phyloP scores from a whole-genome alignment of 179 eudicot genomes.

The Nepenthes alata region DNA sequence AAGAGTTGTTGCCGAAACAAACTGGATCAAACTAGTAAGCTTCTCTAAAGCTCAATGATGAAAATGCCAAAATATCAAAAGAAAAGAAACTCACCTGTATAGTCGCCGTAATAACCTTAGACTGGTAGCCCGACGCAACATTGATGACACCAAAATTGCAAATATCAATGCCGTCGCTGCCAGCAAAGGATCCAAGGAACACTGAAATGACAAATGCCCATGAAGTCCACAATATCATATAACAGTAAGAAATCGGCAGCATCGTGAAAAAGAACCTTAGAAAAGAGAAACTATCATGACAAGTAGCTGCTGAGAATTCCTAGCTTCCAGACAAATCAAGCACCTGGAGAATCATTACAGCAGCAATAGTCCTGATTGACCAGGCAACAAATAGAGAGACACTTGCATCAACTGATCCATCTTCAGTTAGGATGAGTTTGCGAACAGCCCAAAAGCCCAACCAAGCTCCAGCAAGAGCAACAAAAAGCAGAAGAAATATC shows the following conservation, averaged over 20 bases:
- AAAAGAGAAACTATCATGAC: too few relatives aligned
- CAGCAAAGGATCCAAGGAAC: slow-evolving; percentile 72
- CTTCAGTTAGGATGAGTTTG: slow-evolving; percentile 64
- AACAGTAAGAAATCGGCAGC: background rate
- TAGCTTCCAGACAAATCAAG: background rate
- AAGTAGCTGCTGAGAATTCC: too few relatives aligned
- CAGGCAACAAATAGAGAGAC: slow-evolving; percentile 67
- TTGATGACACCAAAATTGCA: slow-evolving; percentile 38
- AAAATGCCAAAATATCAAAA: background rate
- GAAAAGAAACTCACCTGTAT: slow-evolving; percentile 33
- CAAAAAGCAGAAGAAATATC: slow-evolving; percentile 41
- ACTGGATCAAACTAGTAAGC: too few relatives aligned
- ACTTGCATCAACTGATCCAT: slow-evolving; percentile 56
- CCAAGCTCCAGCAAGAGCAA: slow-evolving; percentile 82
- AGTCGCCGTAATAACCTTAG: slow-evolving; percentile 30
- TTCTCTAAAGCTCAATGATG: background rate
- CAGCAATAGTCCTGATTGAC: slow-evolving; percentile 70
- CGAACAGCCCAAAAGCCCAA: slow-evolving; percentile 94
- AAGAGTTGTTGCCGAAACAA: too few relatives aligned
- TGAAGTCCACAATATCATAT: background rate
- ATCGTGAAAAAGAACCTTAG: too few relatives aligned
- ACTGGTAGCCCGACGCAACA: slow-evolving; percentile 28
- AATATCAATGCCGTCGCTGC: slow-evolving; percentile 50
- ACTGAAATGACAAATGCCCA: slow-evolving; percentile 31
- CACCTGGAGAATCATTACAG: slow-evolving; percentile 81